A percentile compares a stretch with the other conserved stretches of the same genome.
Evolutionary conservation across 1,139 yeast species (phyloP).

Genomic region (Meyerozyma elateridarum): DNA sequence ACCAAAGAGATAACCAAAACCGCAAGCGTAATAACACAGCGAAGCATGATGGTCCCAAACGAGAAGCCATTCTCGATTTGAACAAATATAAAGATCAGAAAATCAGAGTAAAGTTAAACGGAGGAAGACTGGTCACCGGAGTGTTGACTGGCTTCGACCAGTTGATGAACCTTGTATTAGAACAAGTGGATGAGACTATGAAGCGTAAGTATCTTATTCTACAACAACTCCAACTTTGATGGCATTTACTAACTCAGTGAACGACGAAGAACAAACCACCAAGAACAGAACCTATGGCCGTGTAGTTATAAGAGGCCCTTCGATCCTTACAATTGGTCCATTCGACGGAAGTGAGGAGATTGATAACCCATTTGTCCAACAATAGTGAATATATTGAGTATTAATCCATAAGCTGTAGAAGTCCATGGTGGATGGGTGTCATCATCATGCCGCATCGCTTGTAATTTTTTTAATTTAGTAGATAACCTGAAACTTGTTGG

Average conservation of each 20-base stretch:
- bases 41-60: conserved; percentile 71
- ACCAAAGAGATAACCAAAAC: conserved; percentile 10
- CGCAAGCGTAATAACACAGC: conserved; percentile 23
- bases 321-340: conserved; percentile 77
- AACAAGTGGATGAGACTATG: conserved; percentile 68
- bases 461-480: no score
- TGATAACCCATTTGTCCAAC: conserved; percentile 57
- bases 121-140: conserved; percentile 83
- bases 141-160: conserved; percentile 84
- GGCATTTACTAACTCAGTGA: conserved; percentile 47
- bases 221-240: not conserved
- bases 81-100: conserved; percentile 70
- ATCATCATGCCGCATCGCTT: no score
- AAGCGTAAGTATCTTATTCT: conserved; percentile 45
- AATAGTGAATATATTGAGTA: no score
- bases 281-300: conserved; percentile 55
- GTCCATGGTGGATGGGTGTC: no score
- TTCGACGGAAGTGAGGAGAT: conserved; percentile 77
- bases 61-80: conserved; percentile 85
- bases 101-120: conserved; percentile 75
- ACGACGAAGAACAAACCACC: conserved; percentile 42
- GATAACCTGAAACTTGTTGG: no score
- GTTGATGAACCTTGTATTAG: conserved; percentile 88
- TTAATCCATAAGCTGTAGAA: no score
- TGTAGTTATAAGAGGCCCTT: conserved; percentile 86